Percentiles rank a stretch among this genome's conserved stretches.
Evolutionary conservation across 768 basidiomycete genomes (phyloP).

Genomic region (Kwoniella newhampshirensis): DNA sequence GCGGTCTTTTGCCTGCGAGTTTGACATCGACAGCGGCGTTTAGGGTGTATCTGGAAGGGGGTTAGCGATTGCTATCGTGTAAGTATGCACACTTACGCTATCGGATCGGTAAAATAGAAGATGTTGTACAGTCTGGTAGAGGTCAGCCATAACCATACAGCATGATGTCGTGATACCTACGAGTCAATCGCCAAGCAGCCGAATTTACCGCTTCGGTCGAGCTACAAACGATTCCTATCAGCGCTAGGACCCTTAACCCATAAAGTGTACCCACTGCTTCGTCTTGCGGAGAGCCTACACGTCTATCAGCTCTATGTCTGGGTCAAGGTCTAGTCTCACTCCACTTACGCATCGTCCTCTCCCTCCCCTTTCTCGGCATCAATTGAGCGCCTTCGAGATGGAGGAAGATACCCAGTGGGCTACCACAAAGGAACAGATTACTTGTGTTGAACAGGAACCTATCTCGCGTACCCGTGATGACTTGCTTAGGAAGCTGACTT

Average conservation of each 20-base stretch:
- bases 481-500: conserved; percentile 51
- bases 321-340: not conserved
- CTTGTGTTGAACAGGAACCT: conserved; percentile 55
- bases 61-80: not conserved
- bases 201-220: conserved; percentile 56
- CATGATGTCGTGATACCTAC: conserved; percentile 23
- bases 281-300: conserved; percentile 54
- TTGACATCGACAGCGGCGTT: conserved; percentile 57
- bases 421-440: conserved; percentile 55
- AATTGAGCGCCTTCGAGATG: conserved; percentile 57
- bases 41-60: conserved; percentile 51
- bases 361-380: conserved; percentile 56
- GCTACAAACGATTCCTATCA: conserved; percentile 28
- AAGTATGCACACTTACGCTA: conserved; percentile 47
- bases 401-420: conserved; percentile 57
- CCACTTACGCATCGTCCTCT: conserved; percentile 53
- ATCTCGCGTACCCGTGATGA: conserved; percentile 43
- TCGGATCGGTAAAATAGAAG: conserved; percentile 56
- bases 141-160: conserved; percentile 6
- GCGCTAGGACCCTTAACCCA: not conserved
- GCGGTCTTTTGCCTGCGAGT: conserved; percentile 38
- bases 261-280: conserved; percentile 52
- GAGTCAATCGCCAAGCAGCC: conserved; percentile 57
- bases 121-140: conserved; percentile 55
- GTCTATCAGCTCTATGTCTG: not conserved